Evolutionary conservation across 805 yeast species (phyloP), one percentile per base, ranked within the genome.

Genomic region (Saccharomycodes ludwigii): DNA sequence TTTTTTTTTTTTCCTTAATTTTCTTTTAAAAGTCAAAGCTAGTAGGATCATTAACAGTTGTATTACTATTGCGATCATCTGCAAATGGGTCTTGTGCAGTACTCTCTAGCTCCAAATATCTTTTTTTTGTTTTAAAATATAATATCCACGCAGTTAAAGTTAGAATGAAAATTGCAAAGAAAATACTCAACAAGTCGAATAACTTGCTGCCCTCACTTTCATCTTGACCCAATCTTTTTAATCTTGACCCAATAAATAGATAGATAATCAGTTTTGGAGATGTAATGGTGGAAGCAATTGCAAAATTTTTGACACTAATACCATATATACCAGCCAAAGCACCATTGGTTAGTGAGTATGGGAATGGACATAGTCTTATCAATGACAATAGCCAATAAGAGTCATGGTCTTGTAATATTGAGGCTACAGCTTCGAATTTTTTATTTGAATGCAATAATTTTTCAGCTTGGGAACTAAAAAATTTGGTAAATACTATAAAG

Each of bases 291-390:
- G 85, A 76, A 1, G 95, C 94, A 20, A 76, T 47, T 3, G 75
- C 59, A 51, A 79, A 88, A 17, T 74, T 72, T 25, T 54, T 38
- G 2, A 75, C 57, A 0, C 76, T 62, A 9, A 88, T 65, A 12
- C 82, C 79, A 0, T 93, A 95, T 10, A 88, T 70, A 2, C 93
- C 77, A 7, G 94, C 91, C 41, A 91, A 63, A 0, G 94, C 96
- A 4, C 95, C 96, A 47, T 88, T 88, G 0, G 91, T 77, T 20
- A 88, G 59, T 3, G 95, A 84, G 50, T 85, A 91, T 0, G 97
- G 97, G 45, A 88, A 67, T 1, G 98, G 98, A 43, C 95, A 84
- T 35, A 88, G 54, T 34, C 96, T 63, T 18, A 88, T 66, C 48
- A 88, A 61, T 32, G 79, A 69, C 32, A 88, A 54, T 16, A 91